Evolutionary conservation across 257 asterid species (phyloP).

Genomic region (Solanum lycopersicoides): DNA sequence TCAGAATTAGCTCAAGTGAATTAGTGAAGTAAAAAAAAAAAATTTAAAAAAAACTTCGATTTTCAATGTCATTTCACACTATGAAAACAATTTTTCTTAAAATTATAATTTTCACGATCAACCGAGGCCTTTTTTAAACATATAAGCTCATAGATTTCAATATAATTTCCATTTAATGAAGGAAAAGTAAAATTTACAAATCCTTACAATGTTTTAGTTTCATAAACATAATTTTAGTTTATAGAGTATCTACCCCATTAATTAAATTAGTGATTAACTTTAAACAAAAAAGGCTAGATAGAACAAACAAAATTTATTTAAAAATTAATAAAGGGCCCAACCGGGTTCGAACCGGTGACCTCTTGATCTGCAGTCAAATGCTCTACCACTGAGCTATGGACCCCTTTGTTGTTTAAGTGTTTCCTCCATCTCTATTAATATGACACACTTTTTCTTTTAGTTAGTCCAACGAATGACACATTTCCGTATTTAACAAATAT

Average conservation of each 20-base stretch:
- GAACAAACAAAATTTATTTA: neutral
- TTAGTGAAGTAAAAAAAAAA: no score
- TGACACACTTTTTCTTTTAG: neutral
- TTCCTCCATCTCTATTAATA: rapidly evolving
- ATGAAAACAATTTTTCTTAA: no score
- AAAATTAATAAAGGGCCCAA: conserved; percentile 15
- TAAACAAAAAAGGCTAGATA: neutral
- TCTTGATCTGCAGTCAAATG: conserved; percentile 54
- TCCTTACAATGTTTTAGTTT: neutral
- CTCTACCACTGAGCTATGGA: conserved; percentile 93
- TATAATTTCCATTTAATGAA: neutral
- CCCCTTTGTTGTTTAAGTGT: neutral
- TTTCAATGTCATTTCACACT: neutral
- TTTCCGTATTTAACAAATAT: no score
- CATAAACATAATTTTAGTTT: no score
- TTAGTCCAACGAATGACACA: rapidly evolving
- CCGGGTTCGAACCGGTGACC: conserved; percentile 33
- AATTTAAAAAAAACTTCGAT: no score
- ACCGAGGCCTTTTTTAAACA: neutral
- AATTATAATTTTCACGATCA: no score
- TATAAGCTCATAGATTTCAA: neutral
- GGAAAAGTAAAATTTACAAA: neutral
- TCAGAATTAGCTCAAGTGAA: no score
- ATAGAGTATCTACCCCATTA: neutral
- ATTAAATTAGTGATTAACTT: neutral